These are phyloP conservation scores for Penicillium diatomitis DNA, from an alignment of 495 filamentous ascomycete species.

Conservation along the genomic window DNA sequence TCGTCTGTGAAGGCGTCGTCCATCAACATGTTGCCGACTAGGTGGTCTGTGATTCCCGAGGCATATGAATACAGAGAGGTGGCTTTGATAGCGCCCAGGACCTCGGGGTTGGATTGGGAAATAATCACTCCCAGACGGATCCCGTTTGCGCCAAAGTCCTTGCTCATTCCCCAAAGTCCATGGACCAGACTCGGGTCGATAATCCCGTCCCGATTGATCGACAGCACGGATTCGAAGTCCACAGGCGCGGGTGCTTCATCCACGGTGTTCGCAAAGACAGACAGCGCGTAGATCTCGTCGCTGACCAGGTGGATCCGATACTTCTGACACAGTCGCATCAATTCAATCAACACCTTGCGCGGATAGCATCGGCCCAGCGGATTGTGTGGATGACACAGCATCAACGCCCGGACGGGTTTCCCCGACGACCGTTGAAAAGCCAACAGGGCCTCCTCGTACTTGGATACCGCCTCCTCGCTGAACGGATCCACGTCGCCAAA, in stretches of 20 bases:
- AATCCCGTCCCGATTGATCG: slow-evolving; percentile 36
- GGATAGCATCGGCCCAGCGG: slow-evolving; percentile 51
- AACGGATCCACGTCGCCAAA: slow-evolving; percentile 41
- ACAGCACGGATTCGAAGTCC: slow-evolving; percentile 44
- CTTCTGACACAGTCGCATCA: slow-evolving; percentile 45
- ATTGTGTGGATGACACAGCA: slow-evolving; percentile 55
- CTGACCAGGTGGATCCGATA: slow-evolving; percentile 49
- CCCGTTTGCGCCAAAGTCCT: slow-evolving; percentile 51
- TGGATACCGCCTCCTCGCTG: slow-evolving; percentile 25
- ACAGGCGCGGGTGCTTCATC: slow-evolving; percentile 15
- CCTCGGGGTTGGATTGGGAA: slow-evolving; percentile 33
- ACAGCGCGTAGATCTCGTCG: slow-evolving; percentile 57
- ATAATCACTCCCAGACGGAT: slow-evolving; percentile 46
- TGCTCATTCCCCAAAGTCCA: slow-evolving; percentile 51
- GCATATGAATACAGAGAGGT: slow-evolving; percentile 36
- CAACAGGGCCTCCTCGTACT: slow-evolving; percentile 32
- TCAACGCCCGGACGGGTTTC: slow-evolving; percentile 36
- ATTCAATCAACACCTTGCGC: slow-evolving; percentile 30
- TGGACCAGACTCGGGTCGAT: slow-evolving; percentile 47
- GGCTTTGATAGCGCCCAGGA: slow-evolving; percentile 30
- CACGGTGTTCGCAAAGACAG: slow-evolving; percentile 35
- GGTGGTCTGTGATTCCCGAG: slow-evolving; percentile 34
- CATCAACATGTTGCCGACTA: slow-evolving; percentile 38
- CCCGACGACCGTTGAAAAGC: slow-evolving; percentile 16
- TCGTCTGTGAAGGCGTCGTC: slow-evolving; percentile 35